Base-by-base conservation (phyloP, 768 basidiomycete genomes). In the Auriscalpium microsporum region DNA sequence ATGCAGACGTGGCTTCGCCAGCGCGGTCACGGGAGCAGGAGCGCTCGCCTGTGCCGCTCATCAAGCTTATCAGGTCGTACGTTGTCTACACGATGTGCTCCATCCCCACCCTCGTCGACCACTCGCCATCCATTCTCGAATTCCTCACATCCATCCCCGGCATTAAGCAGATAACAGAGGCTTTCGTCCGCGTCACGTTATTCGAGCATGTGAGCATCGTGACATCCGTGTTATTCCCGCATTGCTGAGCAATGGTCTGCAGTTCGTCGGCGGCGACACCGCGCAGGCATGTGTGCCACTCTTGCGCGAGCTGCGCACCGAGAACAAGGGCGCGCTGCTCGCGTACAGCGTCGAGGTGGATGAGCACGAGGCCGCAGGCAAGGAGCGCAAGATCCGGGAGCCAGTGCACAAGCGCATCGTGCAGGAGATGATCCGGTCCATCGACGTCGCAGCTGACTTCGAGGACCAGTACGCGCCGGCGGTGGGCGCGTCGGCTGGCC, bases 231-330 rank as follows among this genome's bases (percentile, higher is more conserved):
- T 38, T 10, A 16, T 49, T 47, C 44, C 35, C 37, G 13, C 13
- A 21, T 45, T 33, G 36, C 10, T 10, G 40, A 17, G 33, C 21
- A 42, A 17, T 40, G 14, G 10, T 42, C 11, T 37, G 14, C 62
- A 92, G 85, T 97, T 95, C 61, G 93, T 94, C 1, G 92, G 93
- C 0, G 93, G 89, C 3, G 92, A 94, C 56, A 86, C 86, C 0
- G 87, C 85, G 0, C 76, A 79, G 38, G 83, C 78, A 16, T 79
- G 85, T 8, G 60, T 88, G 5, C 84, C 89, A 1, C 66, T 88
- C 0, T 77, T 96, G 42, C 71, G 75, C 42, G 64, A 69, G 11
- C 74, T 94, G 23, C 80, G 92, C 16, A 68, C 68, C 10, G 78
- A 78, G 57, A 86, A 88, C 63, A 87, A 84, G 58, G 94, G 90